A percentile compares a stretch with the other conserved stretches of the same genome.
Evolutionary conservation across 2,329 filamentous ascomycete genomes (phyloP).

Genomic region (Diaporthe amygdali): DNA sequence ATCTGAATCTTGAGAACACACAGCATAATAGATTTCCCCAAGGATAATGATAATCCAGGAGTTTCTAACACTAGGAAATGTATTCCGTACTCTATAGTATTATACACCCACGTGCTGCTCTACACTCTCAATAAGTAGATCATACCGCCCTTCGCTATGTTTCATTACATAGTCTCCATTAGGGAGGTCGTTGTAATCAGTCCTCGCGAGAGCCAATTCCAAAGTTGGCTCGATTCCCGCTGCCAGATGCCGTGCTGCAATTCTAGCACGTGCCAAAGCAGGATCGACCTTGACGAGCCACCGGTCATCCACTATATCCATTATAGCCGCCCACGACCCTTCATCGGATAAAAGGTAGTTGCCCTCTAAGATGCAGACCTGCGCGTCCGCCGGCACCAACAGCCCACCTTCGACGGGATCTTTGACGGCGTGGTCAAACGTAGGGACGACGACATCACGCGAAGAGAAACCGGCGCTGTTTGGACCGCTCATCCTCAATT

Average conservation of each 20-base stretch:
- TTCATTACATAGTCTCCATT: conserved; percentile 33
- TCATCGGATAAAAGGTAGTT: not conserved
- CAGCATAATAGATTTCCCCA: not conserved
- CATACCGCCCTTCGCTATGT: not conserved
- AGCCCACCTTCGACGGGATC: not conserved
- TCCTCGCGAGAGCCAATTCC: conserved; percentile 39
- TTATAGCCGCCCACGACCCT: not conserved
- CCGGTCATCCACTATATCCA: not conserved
- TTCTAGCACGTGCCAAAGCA: not conserved
- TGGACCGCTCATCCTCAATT: not conserved
- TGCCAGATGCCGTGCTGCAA: conserved; percentile 35
- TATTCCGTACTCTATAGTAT: not conserved
- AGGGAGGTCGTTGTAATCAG: conserved; percentile 43
- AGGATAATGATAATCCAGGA: not conserved
- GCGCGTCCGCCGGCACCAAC: not conserved
- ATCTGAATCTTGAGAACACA: no score
- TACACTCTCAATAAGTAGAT: not conserved
- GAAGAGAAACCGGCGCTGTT: not conserved
- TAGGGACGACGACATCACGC: not conserved
- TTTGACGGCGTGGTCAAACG: not conserved
- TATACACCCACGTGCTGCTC: not conserved
- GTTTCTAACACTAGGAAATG: not conserved
- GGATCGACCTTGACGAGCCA: not conserved
- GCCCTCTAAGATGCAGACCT: not conserved
- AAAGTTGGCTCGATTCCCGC: conserved; percentile 45